These are phyloP conservation scores for Pseudisothecium myosuroides DNA, from an alignment of 225 moss, liverwort and hornwort species.

Conservation along the genomic window DNA sequence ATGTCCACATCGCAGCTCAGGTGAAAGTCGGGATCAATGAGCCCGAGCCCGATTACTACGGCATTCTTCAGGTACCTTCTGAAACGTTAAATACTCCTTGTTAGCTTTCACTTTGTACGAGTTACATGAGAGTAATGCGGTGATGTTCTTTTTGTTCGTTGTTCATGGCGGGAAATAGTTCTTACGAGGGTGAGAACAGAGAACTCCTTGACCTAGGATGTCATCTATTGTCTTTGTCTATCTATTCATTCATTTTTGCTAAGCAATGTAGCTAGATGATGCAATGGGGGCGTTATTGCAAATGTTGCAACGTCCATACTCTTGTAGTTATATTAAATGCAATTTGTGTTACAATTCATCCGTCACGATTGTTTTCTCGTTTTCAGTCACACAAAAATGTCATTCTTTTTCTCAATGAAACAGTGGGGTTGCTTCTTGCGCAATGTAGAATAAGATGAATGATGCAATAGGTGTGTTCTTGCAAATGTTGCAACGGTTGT, in stretches of 20 bases:
- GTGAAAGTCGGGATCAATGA: conserved; percentile 47
- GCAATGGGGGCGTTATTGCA: too few relatives aligned
- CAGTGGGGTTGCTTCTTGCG: background rate
- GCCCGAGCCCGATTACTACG: conserved; percentile 62
- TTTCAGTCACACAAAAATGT: background rate
- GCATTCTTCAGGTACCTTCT: conserved; percentile 44
- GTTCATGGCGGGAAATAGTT: background rate
- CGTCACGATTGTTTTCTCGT: background rate
- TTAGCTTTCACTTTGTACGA: background rate
- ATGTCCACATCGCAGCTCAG: conserved; percentile 71
- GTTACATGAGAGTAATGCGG: background rate
- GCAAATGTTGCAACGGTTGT: background rate
- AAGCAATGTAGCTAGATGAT: too few relatives aligned
- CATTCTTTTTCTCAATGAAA: background rate
- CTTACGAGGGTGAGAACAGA: background rate
- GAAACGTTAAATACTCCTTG: background rate
- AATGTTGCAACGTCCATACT: background rate
- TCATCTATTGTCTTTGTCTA: background rate
- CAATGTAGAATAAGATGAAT: background rate
- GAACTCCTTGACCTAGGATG: background rate
- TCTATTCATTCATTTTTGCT: too few relatives aligned
- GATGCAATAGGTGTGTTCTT: background rate
- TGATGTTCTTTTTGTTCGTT: background rate
- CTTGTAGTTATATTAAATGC: background rate
- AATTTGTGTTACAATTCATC: background rate